Evolutionary conservation across 257 asterid genomes (phyloP), one percentile per base, ranked within the genome.

Genomic region (Rauvolfia tetraphylla): DNA sequence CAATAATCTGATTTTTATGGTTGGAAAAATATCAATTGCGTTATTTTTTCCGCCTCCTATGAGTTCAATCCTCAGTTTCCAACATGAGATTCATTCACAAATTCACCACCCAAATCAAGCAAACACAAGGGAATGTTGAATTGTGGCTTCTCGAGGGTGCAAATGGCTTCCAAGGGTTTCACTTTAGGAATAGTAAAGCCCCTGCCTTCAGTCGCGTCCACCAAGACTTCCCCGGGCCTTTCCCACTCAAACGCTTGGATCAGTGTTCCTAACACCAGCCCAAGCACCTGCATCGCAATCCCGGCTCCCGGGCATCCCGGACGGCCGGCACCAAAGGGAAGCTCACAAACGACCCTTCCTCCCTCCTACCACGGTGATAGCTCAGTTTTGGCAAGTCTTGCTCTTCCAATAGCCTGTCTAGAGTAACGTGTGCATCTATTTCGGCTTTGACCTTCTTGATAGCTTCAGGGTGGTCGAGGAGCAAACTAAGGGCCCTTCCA

Each of bases 121-220:
- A 42, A 7, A 7, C 48, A 42, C 48, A 42, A 42, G 48, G 48
- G 48, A 3, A 7, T 7, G 10, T 42, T 7, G 48, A 42, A 42
- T 7, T 4, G 48, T 42, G 48, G 48, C 48, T 42, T 7, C 48
- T 42, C 48, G 48, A 42, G 48, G 48, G 10, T 83, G 81, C 82
- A 77, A n/a, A 74, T 31, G 27, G 87, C 84, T 72, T 78, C 85
- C 75, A 81, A 59, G 46, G 87, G 57, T 79, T 78, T 76, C 4
- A 75, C 83, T 78, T 84, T 78, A 14, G 87, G 83, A 34, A 78
- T 84, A 38, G 79, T 78, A 17, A 84, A 81, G 3, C 86, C 80
- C 1, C 69, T 78, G 2, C 82, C 82, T 62, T 74, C 80, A 23
- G 82, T 75, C 84, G 80, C 77, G 38, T 83, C 84, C 62, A 80